A percentile compares a stretch with the other conserved stretches of the same genome.
Conservation (phyloP, 345 rosid genomes). For the Brassica cretica region DNA sequence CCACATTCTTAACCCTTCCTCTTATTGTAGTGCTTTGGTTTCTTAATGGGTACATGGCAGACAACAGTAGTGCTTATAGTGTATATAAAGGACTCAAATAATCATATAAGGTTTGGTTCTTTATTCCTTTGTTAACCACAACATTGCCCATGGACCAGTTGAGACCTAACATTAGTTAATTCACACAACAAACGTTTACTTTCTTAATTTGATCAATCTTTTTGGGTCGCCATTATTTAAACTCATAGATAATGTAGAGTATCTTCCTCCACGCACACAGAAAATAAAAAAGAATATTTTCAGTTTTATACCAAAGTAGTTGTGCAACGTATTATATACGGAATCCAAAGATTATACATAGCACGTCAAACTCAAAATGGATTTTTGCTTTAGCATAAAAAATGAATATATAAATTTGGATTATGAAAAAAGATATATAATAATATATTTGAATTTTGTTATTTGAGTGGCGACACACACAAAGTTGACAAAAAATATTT, state of each 20-base stretch:
- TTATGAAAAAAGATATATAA: background rate
- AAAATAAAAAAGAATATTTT: background rate
- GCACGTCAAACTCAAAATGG: background rate
- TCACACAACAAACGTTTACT: background rate
- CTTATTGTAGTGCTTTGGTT: background rate
- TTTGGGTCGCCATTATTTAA: background rate
- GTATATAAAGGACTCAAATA: conserved; percentile 2
- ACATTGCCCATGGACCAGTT: conserved; percentile 6
- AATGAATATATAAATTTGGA: background rate
- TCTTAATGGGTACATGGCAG: conserved; percentile 20
- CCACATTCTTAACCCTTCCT: too few species aligned
- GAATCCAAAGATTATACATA: background rate
- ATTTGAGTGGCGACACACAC: conserved; percentile 11
- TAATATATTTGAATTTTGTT: background rate
- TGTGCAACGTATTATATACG: background rate
- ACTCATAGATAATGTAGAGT: background rate
- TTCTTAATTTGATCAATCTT: background rate
- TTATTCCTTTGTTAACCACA: conserved; percentile 6
- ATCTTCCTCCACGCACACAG: background rate
- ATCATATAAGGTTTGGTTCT: conserved; percentile 7
- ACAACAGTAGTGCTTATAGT: conserved; percentile 13
- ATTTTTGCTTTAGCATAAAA: background rate
- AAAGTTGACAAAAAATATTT: background rate
- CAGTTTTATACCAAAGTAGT: background rate
- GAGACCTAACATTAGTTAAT: conserved; percentile 6